A percentile compares a stretch with the other conserved stretches of the same genome.
Conservation (phyloP, 768 basidiomycete species). For the Leccinum fibrillosum region DNA sequence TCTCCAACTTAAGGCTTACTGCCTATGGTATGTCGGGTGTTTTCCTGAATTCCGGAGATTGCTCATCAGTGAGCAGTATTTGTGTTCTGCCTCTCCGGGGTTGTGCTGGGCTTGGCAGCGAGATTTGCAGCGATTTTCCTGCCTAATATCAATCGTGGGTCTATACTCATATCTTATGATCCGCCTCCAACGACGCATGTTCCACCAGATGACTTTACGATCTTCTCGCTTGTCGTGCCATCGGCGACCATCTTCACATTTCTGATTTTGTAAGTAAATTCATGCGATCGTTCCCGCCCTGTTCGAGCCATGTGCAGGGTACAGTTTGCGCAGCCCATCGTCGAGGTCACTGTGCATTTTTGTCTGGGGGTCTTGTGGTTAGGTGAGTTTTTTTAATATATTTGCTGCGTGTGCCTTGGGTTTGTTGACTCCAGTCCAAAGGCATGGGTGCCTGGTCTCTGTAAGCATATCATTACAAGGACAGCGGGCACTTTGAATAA, state of each 20-base stretch:
- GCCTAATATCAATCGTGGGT: conserved; percentile 60
- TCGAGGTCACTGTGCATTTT: conserved; percentile 55
- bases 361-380: conserved; percentile 66
- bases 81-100: conserved; percentile 39
- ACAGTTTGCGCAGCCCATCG: conserved; percentile 66
- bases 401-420: not conserved
- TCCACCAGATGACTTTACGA: conserved; percentile 60
- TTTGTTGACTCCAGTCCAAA: conserved; percentile 27
- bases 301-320: conserved; percentile 39
- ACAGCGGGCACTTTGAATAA: conserved; percentile 2
- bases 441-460: conserved; percentile 75
- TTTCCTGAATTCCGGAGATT: conserved; percentile 15
- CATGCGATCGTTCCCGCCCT: not conserved
- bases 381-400: conserved; percentile 37
- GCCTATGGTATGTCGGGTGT: conserved; percentile 45
- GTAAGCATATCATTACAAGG: conserved; percentile 37
- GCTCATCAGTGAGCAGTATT: conserved; percentile 30
- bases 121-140: conserved; percentile 69
- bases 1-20: conserved; percentile 50
- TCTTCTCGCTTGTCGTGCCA: conserved; percentile 65
- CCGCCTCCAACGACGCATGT: not conserved
- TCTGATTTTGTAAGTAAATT: conserved; percentile 48
- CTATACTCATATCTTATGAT: not conserved
- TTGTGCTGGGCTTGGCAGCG: conserved; percentile 65
- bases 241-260: conserved; percentile 63